Evolutionary conservation across 345 rosid species (phyloP).

Genomic region (Hypericum androsaemum): DNA sequence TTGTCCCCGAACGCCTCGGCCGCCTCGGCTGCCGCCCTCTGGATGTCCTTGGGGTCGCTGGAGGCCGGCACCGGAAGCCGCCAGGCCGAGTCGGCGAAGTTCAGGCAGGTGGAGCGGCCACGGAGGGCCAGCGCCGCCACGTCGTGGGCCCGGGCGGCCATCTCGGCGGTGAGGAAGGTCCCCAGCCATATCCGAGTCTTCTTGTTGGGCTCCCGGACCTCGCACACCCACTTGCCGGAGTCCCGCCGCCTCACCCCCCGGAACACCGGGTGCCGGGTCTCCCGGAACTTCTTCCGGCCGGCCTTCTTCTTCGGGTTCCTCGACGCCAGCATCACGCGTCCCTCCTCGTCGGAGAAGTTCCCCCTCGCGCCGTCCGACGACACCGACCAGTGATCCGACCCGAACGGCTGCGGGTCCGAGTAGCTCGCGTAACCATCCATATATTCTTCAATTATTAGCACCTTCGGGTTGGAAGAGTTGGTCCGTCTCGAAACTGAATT

Average conservation of each 20-base stretch:
- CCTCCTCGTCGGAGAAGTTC: slow-evolving; percentile 39
- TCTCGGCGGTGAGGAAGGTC: slow-evolving; percentile 58
- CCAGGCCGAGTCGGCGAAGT: slow-evolving; percentile 86
- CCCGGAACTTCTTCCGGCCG: slow-evolving; percentile 77
- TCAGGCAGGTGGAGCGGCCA: slow-evolving; percentile 73
- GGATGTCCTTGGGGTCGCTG: slow-evolving; percentile 49
- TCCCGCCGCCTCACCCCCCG: slow-evolving; percentile 64
- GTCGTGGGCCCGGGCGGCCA: slow-evolving; percentile 94
- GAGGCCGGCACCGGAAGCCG: slow-evolving; percentile 60
- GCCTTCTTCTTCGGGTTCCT: slow-evolving; percentile 67
- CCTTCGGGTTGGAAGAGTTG: no score
- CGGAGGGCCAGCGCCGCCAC: slow-evolving; percentile 71
- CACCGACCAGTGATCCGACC: slow-evolving; percentile 7
- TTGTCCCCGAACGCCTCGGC: slow-evolving; percentile 26
- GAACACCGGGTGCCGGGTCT: slow-evolving; percentile 81
- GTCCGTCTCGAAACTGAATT: no score
- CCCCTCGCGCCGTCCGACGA: slow-evolving; percentile 22
- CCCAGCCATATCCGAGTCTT: slow-evolving; percentile 88
- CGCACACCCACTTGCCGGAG: slow-evolving; percentile 86
- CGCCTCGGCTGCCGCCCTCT: slow-evolving; percentile 63
- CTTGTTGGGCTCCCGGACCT: slow-evolving; percentile 80
- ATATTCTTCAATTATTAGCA: no score
- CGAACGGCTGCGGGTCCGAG: slow-evolving; percentile 17
- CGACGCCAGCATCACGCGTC: slow-evolving; percentile 39
- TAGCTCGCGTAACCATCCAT: slow-evolving; percentile 7